Base-by-base conservation (phyloP, 352 stramenopile genomes). In the Lagenidium giganteum region DNA sequence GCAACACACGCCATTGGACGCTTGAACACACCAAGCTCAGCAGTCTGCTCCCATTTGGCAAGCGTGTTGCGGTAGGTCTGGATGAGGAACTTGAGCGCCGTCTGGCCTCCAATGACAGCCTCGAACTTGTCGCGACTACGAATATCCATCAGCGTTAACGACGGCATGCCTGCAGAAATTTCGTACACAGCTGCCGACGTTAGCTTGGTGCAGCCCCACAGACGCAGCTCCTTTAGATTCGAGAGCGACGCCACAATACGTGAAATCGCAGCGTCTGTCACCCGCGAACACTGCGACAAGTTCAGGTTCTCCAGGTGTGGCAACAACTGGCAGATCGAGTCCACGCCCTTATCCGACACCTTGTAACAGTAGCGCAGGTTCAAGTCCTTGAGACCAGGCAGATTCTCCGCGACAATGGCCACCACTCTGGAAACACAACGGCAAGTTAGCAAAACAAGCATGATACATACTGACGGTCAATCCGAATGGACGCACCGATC, bases 291-390 rank as follows among this genome's bases (percentile, higher is more conserved):
- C 47, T 94, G 82, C 24, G 82, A 94, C 20, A 94, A 47, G 35
- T 94, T 88, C 30, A 94, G 51, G n/a, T 59, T 70, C 25, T 70
- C 55, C 32, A 94, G 61, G 3, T 53, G 37, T 7, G 55, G 42
- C 21, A 87, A 23, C 5, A 47, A 57, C 14, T 73, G 54, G 38
- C 79, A 91, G 24, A 94, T 54, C 12, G 55, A 48, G 7, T 46
- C 39, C 8, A 94, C 78, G 16, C 59, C 70, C 9, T 60, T 64
- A 42, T 94, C 82, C 24, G 82, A 85, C 13, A 94, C 50, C 47
- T 92, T 92, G 74, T 87, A 92, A 64, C 79, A 92, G 56, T 94
- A 94, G 33, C 79, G 79, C 29, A 94, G 28, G 36, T 92, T 90
- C 36, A 94, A 46, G 18, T 87, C 61, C 34, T 71, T 73, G 6